Base-by-base conservation (phyloP, 148 eudicot genomes). In the Cornus suecica region DNA sequence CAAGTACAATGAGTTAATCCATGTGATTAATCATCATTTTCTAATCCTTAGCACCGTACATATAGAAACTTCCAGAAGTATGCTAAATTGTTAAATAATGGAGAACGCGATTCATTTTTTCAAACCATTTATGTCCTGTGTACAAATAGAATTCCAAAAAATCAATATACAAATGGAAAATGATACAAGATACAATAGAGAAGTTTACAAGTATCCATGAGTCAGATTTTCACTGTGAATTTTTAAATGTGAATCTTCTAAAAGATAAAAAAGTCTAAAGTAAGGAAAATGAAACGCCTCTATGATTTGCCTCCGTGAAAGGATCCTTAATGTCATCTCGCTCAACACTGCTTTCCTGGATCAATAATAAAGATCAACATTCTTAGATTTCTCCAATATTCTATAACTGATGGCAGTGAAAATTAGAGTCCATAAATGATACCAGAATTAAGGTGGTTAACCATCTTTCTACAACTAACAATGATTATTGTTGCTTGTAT, bases 291-390 rank as follows among this genome's bases (percentile, higher is more conserved):
- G 42, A 23, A 62, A n/a, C n/a, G n/a, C n/a, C 13, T 52, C 26
- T 3, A 18, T 52, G 63, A 23, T 22, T 27, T 73, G 91, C 98
- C 94, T 93, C 97, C 11, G 88, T 86, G 75, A 93, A 93, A 82
- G 98, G 98, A 65, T 93, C 96, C 84, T 85, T 89, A 81, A 93
- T 77, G 75, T 93, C 94, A 77, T 91, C 97, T 69, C 92, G 88
- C 78, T 93, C 98, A 79, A 89, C 83, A 77, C 98, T 91, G 85
- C 97, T 93, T 81, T 93, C 98, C 98, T 93, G 85, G 48, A 77
- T 22, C 62, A 58, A 58, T 20, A 20, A 22, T 37, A 6, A 58
- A 29, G 77, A 37, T 15, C 2, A 23, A 29, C n/a, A n/a, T n/a
- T 51, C 70, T 20, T 71, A 48, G 9, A 37, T 8, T 37, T 37